Evolutionary conservation across 106 monocot species (phyloP).

Genomic region (Alisma plantagoaquatica): DNA sequence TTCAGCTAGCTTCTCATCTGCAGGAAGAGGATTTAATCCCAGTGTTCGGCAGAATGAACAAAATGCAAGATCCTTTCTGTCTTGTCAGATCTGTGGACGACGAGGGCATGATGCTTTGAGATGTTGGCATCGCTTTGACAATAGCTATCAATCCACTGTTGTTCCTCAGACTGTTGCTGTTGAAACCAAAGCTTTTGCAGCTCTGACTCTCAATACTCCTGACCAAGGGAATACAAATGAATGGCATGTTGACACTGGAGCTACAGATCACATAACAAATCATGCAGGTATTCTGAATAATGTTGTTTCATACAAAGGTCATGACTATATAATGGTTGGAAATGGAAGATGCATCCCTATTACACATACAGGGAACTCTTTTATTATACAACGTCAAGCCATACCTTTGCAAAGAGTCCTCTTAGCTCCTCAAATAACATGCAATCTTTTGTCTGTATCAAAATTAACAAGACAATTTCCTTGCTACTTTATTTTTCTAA

Average conservation of each 20-base stretch:
- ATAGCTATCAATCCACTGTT: neutral
- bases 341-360: neutral
- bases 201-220: neutral
- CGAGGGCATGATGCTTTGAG: neutral
- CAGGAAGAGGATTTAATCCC: no score
- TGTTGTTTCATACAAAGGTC: neutral
- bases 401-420: neutral
- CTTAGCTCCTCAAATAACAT: conserved; percentile 7
- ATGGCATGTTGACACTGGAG: neutral
- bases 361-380: neutral
- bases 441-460: conserved; percentile 8
- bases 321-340: neutral
- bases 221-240: neutral
- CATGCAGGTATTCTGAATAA: neutral
- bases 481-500: neutral
- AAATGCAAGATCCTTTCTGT: no score
- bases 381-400: no score
- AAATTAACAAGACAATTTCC: conserved; percentile 4
- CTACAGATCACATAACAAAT: neutral
- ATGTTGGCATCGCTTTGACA: neutral
- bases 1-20: no score
- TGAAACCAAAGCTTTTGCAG: no score
- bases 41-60: no score
- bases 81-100: neutral
- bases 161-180: neutral